Evolutionary conservation across 1,284 basidiomycete genomes (phyloP), one percentile per base, ranked within the genome.

Genomic region (Leccinum ambiguum): DNA sequence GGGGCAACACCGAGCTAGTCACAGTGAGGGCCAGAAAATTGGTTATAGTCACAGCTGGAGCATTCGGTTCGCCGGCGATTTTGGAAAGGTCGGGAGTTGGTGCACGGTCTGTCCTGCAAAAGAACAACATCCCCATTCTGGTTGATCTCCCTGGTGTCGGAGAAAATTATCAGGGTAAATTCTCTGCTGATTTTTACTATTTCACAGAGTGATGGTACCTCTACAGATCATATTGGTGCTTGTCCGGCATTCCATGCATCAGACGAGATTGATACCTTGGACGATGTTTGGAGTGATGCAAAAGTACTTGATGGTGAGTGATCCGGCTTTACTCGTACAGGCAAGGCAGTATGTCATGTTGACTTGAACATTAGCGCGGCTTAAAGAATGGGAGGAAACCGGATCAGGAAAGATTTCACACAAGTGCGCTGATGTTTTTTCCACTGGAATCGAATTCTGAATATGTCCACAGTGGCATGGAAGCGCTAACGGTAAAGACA

Each of bases 51-150:
- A 79, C 82, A 11, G 79, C 79, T 1, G 86, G 86, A 1, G 72
- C 86, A 0, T 84, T 87, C 61, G 86, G 85, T 4, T 85, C 85
- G 0, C 83, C 86, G 2, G 71, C 78, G 2, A 84, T 88, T 58
- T 75, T 87, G 16, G 84, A 86, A 70, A 78, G 84, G 60, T 85
- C 84, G 0, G 84, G 84, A 4, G 80, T 86, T 53, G 30, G 30
- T 30, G 30, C 30, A 8, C 30, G 30, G 30, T 30, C 30, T 30
- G 30, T 30, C 30, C 30, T 30, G 30, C 7, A 30, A 30, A 30
- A 30, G 30, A 30, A 30, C 30, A 30, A 30, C 30, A 30, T 30
- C 30, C 30, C 30, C 30, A 30, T 30, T 30, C 30, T 30, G 30
- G 30, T 30, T 8, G 30, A 30, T 30, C 30, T 30, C 30, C 30